phyloP scores from a whole-genome alignment of 805 yeast species.

The Starmera caribaea region DNA sequence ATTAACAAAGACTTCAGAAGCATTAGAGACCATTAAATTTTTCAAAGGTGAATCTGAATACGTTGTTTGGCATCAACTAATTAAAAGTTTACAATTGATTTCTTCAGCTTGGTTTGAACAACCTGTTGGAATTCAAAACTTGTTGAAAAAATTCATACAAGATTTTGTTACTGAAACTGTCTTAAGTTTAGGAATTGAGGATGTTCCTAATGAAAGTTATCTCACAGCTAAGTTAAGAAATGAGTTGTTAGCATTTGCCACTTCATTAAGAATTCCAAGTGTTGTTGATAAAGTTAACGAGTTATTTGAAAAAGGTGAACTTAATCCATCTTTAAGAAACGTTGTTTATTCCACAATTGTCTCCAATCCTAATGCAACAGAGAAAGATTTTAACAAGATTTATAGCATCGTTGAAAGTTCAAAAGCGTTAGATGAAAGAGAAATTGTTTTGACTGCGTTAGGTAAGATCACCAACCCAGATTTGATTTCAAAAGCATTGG shows the following conservation, averaged over 20 bases:
- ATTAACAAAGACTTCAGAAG: conserved; percentile 46
- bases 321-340: conserved; percentile 64
- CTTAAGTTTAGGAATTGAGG: conserved; percentile 51
- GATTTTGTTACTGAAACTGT: conserved; percentile 47
- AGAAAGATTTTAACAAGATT: conserved; percentile 50
- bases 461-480: conserved; percentile 49
- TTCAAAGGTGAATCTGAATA: conserved; percentile 52
- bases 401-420: conserved; percentile 49
- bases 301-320: conserved; percentile 42
- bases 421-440: conserved; percentile 51
- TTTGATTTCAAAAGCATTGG: conserved; percentile 44
- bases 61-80: conserved; percentile 57
- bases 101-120: conserved; percentile 46
- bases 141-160: conserved; percentile 38
- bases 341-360: conserved; percentile 52
- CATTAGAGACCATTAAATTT: conserved; percentile 43
- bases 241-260: conserved; percentile 50
- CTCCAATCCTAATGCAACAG: conserved; percentile 57
- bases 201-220: conserved; percentile 42
- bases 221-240: conserved; percentile 59
- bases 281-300: conserved; percentile 34
- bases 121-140: conserved; percentile 31
- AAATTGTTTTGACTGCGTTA: conserved; percentile 54
- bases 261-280: conserved; percentile 36
- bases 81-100: conserved; percentile 34